Evolutionary conservation across 148 eudicot species (phyloP).

Genomic region (Vaccinium darrowii): DNA sequence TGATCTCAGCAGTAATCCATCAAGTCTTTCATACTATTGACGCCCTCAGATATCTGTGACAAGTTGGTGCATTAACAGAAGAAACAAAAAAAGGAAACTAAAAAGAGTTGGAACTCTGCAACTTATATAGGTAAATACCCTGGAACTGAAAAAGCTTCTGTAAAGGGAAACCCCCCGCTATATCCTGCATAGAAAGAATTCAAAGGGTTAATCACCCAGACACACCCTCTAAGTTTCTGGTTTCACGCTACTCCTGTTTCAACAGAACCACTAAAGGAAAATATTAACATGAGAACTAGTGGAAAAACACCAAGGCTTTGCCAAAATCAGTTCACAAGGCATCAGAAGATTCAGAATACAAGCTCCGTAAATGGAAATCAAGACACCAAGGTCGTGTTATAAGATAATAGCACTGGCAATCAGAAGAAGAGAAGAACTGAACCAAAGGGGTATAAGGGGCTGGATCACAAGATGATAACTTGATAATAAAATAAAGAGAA

Average conservation of each 20-base stretch:
- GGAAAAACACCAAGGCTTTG: not conserved
- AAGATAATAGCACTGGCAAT: not conserved
- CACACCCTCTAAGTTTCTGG: too few relatives aligned
- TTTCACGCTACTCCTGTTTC: not conserved
- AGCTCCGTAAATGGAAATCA: not conserved
- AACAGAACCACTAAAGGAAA: not conserved
- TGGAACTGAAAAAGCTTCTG: not conserved
- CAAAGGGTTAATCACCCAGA: too few relatives aligned
- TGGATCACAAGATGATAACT: constrained; percentile 8
- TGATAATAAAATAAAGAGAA: not conserved
- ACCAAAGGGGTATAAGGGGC: not conserved
- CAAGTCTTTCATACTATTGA: constrained; percentile 90
- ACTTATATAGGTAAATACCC: not conserved
- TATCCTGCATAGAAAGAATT: not conserved
- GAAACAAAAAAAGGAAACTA: not conserved
- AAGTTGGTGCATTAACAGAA: constrained; percentile 7
- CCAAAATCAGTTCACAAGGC: not conserved
- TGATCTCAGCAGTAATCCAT: constrained; percentile 69
- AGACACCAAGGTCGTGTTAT: not conserved
- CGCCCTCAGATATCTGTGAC: constrained; percentile 94
- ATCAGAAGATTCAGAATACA: constrained; percentile 4
- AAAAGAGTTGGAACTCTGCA: not conserved
- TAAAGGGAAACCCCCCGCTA: not conserved
- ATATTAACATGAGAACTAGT: not conserved
- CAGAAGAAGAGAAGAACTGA: not conserved